Conservation (phyloP, 306 rosid genomes). For the Dicorynia guianensis region DNA sequence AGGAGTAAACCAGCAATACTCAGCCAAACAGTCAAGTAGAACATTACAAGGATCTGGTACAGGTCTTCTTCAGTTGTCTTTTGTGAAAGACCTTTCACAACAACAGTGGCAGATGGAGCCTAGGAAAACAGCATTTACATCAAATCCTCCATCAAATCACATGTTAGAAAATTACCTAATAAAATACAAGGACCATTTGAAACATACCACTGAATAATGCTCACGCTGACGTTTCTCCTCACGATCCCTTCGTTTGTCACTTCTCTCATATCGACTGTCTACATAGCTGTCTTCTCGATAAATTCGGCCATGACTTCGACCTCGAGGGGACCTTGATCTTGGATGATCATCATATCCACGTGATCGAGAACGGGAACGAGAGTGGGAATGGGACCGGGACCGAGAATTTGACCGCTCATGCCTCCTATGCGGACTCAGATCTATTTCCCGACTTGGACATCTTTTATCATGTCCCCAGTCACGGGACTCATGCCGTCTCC, state of each 20-base stretch:
- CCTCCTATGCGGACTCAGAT: slow-evolving; percentile 74
- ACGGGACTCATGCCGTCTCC: slow-evolving; percentile 82
- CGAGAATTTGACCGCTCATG: slow-evolving; percentile 49
- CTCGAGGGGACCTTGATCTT: slow-evolving; percentile 91
- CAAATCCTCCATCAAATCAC: slow-evolving; percentile 29
- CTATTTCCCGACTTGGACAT: slow-evolving; percentile 73
- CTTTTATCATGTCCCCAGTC: slow-evolving; percentile 79
- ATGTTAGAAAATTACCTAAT: slow-evolving; percentile 28
- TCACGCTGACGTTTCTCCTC: slow-evolving; percentile 83
- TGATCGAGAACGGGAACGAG: slow-evolving; percentile 74
- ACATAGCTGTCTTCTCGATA: slow-evolving; percentile 82
- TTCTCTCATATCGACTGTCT: slow-evolving; percentile 74
- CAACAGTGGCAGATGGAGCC: slow-evolving; percentile 98
- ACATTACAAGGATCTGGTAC: slow-evolving; percentile 90
- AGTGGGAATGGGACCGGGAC: slow-evolving; percentile 46
- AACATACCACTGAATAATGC: slow-evolving; percentile 76
- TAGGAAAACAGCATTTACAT: slow-evolving; percentile 45
- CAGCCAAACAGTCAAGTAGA: slow-evolving; percentile 41
- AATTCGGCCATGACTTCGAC: slow-evolving; percentile 81
- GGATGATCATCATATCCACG: slow-evolving; percentile 80
- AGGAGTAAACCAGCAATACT: slow-evolving; percentile 20
- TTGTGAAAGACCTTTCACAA: slow-evolving; percentile 97
- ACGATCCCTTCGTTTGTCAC: slow-evolving; percentile 81
- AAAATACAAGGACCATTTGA: slow-evolving; percentile 15
- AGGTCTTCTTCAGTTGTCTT: slow-evolving; percentile 95